phyloP scores from a whole-genome alignment of 108 stramenopile genomes.

The Phaeodactylum tricornutum region DNA sequence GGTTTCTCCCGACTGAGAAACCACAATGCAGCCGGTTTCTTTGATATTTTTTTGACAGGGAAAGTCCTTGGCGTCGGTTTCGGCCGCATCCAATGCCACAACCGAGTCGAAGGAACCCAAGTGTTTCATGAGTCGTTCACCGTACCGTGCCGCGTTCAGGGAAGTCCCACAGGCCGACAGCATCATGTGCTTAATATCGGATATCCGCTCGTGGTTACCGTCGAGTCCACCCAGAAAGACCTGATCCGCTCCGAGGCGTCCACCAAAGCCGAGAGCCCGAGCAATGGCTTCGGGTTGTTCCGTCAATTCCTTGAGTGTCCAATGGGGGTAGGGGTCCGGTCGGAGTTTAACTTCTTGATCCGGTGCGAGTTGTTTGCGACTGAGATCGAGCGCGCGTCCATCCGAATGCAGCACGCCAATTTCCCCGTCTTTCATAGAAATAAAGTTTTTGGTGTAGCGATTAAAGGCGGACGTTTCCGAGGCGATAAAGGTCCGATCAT shows the following conservation, averaged over 20 bases:
- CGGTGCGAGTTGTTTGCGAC: constrained; percentile 79
- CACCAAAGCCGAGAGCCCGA: constrained; percentile 86
- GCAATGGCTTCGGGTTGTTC: constrained; percentile 98
- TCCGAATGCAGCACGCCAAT: constrained; percentile 91
- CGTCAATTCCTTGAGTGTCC: constrained; percentile 83
- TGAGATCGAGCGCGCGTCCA: constrained; percentile 84
- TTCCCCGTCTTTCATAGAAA: constrained; percentile 98
- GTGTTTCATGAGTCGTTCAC: constrained; percentile 95
- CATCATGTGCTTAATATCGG: constrained; percentile 73
- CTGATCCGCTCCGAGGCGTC: constrained; percentile 54
- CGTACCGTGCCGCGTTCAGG: constrained; percentile 89
- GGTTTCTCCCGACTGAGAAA: constrained; percentile 97
- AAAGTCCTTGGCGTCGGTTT: constrained; percentile 81
- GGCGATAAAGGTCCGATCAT: constrained; percentile 91
- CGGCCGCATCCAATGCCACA: constrained; percentile 84
- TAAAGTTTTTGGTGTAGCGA: constrained; percentile 96
- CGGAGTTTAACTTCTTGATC: constrained; percentile 89
- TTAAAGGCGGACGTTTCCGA: constrained; percentile 97
- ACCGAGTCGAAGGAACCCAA: constrained; percentile 91
- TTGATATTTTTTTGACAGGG: constrained; percentile 33
- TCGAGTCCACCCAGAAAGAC: constrained; percentile 86
- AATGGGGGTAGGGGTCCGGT: constrained; percentile 92
- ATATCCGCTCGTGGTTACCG: constrained; percentile 48
- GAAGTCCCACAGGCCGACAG: constrained; percentile 96
- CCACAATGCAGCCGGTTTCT: constrained; percentile 80